A percentile compares a stretch with the other conserved stretches of the same genome.
phyloP scores from a whole-genome alignment of 2,329 filamentous ascomycete species.

The Teratosphaeria pseudoeucalypti region DNA sequence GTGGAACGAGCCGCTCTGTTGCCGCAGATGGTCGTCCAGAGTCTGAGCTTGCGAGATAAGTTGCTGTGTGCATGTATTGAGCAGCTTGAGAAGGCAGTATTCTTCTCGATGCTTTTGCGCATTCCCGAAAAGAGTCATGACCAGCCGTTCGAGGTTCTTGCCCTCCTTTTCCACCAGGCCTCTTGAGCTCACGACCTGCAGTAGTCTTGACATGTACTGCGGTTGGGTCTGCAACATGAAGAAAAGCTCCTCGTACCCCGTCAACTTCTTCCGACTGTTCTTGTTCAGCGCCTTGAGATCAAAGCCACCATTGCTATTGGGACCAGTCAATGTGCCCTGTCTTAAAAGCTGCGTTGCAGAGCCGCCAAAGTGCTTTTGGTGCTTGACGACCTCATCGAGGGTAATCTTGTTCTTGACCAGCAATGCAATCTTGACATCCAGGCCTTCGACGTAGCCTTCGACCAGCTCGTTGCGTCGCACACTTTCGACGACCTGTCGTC shows the following conservation, averaged over 20 bases:
- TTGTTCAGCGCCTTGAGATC: slow-evolving; percentile 97
- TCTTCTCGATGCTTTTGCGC: slow-evolving; percentile 95
- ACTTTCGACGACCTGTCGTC: slow-evolving; percentile 94
- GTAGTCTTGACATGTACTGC: slow-evolving; percentile 82
- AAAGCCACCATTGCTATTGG: slow-evolving; percentile 62
- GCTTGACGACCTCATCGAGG: slow-evolving; percentile 90
- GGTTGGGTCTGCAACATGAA: slow-evolving; percentile 95
- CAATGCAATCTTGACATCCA: slow-evolving; percentile 97
- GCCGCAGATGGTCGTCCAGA: slow-evolving; percentile 72
- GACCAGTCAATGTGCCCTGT: slow-evolving; percentile 16
- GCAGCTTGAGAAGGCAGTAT: slow-evolving; percentile 87
- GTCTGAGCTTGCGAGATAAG: slow-evolving; percentile 65
- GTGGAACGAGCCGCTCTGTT: slow-evolving; percentile 78
- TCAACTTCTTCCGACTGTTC: slow-evolving; percentile 85
- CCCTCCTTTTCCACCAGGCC: slow-evolving; percentile 83
- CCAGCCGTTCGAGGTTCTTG: slow-evolving; percentile 82
- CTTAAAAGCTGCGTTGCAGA: slow-evolving; percentile 24
- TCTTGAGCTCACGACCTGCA: slow-evolving; percentile 71
- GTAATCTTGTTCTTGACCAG: slow-evolving; percentile 99
- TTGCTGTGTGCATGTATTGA: slow-evolving; percentile 71
- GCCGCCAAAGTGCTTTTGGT: slow-evolving; percentile 92
- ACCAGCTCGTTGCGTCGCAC: slow-evolving; percentile 94
- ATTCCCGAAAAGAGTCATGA: slow-evolving; percentile 95
- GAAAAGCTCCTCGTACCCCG: slow-evolving; percentile 95
- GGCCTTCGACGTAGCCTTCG: slow-evolving; percentile 94